Base-by-base conservation (phyloP, 257 asterid genomes). In the Gardenia jasminoides region DNA sequence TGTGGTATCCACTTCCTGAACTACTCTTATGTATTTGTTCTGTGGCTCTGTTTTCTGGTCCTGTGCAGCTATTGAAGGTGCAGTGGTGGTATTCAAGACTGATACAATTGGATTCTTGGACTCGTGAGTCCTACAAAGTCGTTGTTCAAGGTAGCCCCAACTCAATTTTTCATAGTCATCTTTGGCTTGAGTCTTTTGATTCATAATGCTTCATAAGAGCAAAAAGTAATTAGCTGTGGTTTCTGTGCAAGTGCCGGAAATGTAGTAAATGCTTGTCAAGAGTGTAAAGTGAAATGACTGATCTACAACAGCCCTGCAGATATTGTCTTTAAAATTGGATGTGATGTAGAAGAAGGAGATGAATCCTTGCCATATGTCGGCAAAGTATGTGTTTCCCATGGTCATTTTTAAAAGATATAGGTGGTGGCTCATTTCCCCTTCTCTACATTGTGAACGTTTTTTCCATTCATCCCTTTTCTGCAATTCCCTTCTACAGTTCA, bases 291-390 rank as follows among this genome's bases (percentile, higher is more conserved):
- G 82, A 89, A 91, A 83, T 84, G 61, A 70, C 85, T 94, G 47
- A 86, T 92, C 76, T 90, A 91, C 91, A 94, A 88, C 87, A 91
- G 97, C 75, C 89, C 95, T 77, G 97, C 95, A 76, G 95, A 94
- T 72, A 91, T 94, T 48, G 90, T 92, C 72, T 90, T 87, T 79
- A 91, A 91, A 71, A 75, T 82, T 85, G 78, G 78, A 70, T 90
- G 65, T 79, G 92, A 90, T 77, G 86, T 92, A 79, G 74, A 71
- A 39, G 82, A 76, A 67, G 94, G 96, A 54, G 93, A 94, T 67
- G 98, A 94, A 80, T 91, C 97, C 70, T 83, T 92, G 87, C 96
- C 97, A 16, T 92, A 88, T 86, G 85, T 87, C 70, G 91, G 91
- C 75, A 88, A 85, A 80, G 98, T 94, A 91, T 72, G 87, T 88